These are phyloP conservation scores for Metarhizium sp. DNA, from an alignment of 2,329 filamentous ascomycete genomes.

Conservation along the genomic window DNA sequence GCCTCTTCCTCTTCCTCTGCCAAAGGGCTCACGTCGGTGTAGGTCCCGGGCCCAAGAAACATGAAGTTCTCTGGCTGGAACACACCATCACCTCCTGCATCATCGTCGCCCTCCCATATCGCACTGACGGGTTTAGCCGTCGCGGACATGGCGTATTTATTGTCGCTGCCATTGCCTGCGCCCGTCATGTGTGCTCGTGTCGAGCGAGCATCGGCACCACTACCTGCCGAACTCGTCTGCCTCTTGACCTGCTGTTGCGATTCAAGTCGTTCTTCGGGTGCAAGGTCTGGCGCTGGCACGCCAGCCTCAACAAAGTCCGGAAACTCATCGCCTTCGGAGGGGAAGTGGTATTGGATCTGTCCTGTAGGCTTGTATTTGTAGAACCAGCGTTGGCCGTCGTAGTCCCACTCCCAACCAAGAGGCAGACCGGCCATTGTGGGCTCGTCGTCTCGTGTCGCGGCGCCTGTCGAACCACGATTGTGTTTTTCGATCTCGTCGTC, in stretches of 20 bases:
- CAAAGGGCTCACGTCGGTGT: conserved; percentile 35
- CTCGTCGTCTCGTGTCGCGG: background rate
- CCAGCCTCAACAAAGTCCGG: conserved; percentile 38
- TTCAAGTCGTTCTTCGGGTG: conserved; percentile 43
- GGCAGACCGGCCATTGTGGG: conserved; percentile 31
- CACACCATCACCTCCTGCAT: conserved; percentile 25
- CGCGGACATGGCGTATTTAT: conserved; percentile 21
- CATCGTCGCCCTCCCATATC: conserved; percentile 22
- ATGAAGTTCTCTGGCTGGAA: conserved; percentile 45
- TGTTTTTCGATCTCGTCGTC: background rate
- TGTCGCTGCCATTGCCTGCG: conserved; percentile 3
- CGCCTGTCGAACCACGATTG: background rate
- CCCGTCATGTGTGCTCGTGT: conserved; percentile 1
- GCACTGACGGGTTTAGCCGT: conserved; percentile 22
- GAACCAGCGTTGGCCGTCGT: conserved; percentile 49
- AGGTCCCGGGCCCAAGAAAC: conserved; percentile 38
- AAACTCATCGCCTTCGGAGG: conserved; percentile 48
- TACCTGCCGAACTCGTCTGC: conserved; percentile 13
- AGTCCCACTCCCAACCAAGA: conserved; percentile 47
- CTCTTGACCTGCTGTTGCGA: conserved; percentile 40
- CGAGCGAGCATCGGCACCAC: background rate
- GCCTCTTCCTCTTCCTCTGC: conserved; percentile 27
- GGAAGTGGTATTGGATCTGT: conserved; percentile 46
- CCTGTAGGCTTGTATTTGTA: conserved; percentile 47
- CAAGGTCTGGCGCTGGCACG: conserved; percentile 28